Percentiles rank a stretch among this genome's conserved stretches.
Conservation (phyloP, 2,329 filamentous ascomycete genomes). For the Apiospora rasikravindrae region DNA sequence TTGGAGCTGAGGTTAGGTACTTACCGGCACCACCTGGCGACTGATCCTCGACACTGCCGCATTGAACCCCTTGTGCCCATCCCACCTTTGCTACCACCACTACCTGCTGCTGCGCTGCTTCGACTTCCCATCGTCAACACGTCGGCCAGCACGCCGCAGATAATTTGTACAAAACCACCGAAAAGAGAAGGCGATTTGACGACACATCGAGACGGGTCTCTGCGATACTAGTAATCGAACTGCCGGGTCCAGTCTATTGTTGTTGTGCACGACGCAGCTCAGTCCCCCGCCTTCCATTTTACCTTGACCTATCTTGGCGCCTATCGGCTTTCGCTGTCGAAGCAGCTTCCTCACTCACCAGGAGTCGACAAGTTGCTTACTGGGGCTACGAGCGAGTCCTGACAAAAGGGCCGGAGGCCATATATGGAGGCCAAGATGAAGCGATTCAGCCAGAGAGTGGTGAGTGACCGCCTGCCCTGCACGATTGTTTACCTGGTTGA, state of each 20-base stretch:
- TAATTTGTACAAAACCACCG: conserved; percentile 8
- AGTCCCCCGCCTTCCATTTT: conserved; percentile 3
- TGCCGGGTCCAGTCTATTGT: conserved; percentile 7
- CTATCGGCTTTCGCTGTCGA: conserved; percentile 10
- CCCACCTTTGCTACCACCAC: conserved; percentile 14
- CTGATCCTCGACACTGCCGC: conserved; percentile 6
- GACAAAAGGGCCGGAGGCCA: conserved; percentile 16
- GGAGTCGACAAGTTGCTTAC: background rate
- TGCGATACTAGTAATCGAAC: background rate
- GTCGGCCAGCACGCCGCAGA: background rate
- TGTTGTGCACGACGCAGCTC: conserved; percentile 11
- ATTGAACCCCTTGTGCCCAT: conserved; percentile 13
- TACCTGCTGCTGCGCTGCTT: conserved; percentile 6
- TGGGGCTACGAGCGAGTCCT: conserved; percentile 15
- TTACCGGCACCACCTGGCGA: background rate
- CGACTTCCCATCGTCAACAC: conserved; percentile 10
- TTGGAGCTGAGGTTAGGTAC: background rate
- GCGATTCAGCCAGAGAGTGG: conserved; percentile 96
- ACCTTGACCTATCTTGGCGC: conserved; percentile 10
- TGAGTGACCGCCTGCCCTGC: conserved; percentile 60
- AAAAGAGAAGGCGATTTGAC: background rate
- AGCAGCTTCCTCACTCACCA: conserved; percentile 9
- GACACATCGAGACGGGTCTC: background rate
- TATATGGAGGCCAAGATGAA: conserved; percentile 69
- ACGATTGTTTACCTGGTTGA: conserved; percentile 2